Evolutionary conservation across 2,329 filamentous ascomycete genomes (phyloP), one percentile per base, ranked within the genome.

Genomic region (Epicoccum nigrum): DNA sequence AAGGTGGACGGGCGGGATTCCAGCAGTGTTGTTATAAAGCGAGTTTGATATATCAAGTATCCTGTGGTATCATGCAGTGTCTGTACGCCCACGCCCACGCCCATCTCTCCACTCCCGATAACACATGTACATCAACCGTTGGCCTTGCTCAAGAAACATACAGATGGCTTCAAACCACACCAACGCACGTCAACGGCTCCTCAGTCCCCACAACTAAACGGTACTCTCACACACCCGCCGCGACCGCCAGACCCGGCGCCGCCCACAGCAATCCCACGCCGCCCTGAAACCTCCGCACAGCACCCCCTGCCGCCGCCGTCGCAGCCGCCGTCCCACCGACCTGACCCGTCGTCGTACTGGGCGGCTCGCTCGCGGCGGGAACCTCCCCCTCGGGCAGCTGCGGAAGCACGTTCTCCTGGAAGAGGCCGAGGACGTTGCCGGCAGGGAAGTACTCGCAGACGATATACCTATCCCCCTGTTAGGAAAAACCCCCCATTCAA

Each of bases 391-490:
- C 43, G 1, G 45, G 34, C 2, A 58, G 41, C 31, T 55, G 44
- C 7, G 33, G 32, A 20, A 62, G 52, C 4, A 76, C 73, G 51
- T 76, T 74, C 4, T 63, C 40, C 12, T 43, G 48, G 51, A 73
- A 76, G 16, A 62, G 42, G 1, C 70, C 72, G 15, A 64, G 48
- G 1, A 74, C 64, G 43, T 76, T 76, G 0, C 74, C 74, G 4
- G 60, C 45, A 4, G 74, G 74, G 41, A 55, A 60, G 50, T 76
- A 76, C 54, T 75, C 71, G 60, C 74, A 76, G 1, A 76, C 71
- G 1, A 65, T 2, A 11, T 51, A 51, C 47, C 47, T 51, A 7
- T 16, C 6, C 5, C 23, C 9, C 23, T 25, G 23, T 33, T 16
- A 2, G 6, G 15, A 30, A 15, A 15, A 9, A 20, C 19, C n/a